Base-by-base conservation (phyloP, 306 rosid species). In the Styphnolobium japonicum region DNA sequence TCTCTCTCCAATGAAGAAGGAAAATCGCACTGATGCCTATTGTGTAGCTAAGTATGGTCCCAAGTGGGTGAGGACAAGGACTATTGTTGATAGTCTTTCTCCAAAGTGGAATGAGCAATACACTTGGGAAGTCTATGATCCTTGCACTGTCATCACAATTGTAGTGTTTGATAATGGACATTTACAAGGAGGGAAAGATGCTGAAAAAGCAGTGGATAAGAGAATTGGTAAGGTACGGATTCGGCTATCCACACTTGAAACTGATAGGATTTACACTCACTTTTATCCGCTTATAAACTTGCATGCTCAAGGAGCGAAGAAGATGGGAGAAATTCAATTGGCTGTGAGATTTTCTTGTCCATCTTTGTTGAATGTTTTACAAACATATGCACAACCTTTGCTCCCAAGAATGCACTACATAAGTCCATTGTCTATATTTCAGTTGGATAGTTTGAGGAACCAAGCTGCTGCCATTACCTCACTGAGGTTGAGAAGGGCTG, bases 311-410 rank as follows among this genome's bases (percentile, higher is more conserved):
- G 88, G 88, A 34, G 83, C 77, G n/a, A 85, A 43, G 62, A 85
- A 81, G 72, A 85, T 85, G 83, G 88, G 88, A n/a, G 88, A 85
- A 23, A 81, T 85, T 67, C 88, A 85, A 15, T 33, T 85, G 74
- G 83, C 80, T 42, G 83, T 85, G 72, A 85, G 86, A 27, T 81
- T 85, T 18, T 85, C 86, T 49, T 77, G 81, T 25, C 62, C 79
- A 16, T 81, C 83, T 23, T 72, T 85, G 40, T 5, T 78, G n/a
- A 67, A 73, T 75, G 61, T 73, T 75, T 16, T 85, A 36, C 83
- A 85, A 4, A 73, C 48, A 4, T 85, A 85, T 19, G n/a, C 81
- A 22, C 75, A 67, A 11, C 83, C 88, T 49, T 4, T 81, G 19
- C 83, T 85, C 4, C 88, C 88, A 2, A 71, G 40, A 52, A 72